A percentile compares a stretch with the other conserved stretches of the same genome.
phyloP scores from a whole-genome alignment of 768 basidiomycete species.

The Serendipita vermifera region DNA sequence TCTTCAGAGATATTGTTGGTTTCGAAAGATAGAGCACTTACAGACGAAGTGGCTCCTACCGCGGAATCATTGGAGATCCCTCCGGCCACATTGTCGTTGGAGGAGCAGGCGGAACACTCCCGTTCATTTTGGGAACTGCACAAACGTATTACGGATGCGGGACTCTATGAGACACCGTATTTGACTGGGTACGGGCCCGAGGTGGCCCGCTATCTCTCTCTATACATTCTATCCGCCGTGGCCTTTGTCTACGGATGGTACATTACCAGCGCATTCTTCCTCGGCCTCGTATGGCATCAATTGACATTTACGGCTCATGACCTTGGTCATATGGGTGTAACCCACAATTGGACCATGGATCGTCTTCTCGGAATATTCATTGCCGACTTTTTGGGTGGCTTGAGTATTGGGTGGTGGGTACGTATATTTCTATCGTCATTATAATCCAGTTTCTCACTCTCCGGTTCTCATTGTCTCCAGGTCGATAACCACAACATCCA shows the following conservation, averaged over 20 bases:
- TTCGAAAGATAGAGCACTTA: constrained; percentile 25
- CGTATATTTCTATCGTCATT: constrained; percentile 30
- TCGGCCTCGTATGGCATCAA: constrained; percentile 93
- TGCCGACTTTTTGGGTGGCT: constrained; percentile 79
- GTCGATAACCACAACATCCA: constrained; percentile 71
- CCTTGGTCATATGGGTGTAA: constrained; percentile 88
- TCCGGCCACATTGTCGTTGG: constrained; percentile 40
- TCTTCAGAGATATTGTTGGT: constrained; percentile 53
- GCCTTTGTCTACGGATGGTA: constrained; percentile 55
- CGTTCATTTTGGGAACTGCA: constrained; percentile 72
- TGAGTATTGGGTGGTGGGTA: constrained; percentile 98
- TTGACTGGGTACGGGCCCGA: constrained; percentile 84
- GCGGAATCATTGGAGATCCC: constrained; percentile 29
- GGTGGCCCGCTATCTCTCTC: constrained; percentile 56
- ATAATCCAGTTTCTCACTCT: no score
- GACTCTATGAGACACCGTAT: constrained; percentile 75
- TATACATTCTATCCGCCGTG: constrained; percentile 46
- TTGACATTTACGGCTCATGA: constrained; percentile 88
- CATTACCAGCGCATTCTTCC: constrained; percentile 58
- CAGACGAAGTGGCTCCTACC: constrained; percentile 23
- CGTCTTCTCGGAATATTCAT: constrained; percentile 65
- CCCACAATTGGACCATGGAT: constrained; percentile 73
- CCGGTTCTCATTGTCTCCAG: neutral
- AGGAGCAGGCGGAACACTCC: constrained; percentile 53
- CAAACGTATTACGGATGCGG: constrained; percentile 55